Evolutionary conservation across 345 rosid species (phyloP).

Genomic region (Psidium friedrichsthalianum): DNA sequence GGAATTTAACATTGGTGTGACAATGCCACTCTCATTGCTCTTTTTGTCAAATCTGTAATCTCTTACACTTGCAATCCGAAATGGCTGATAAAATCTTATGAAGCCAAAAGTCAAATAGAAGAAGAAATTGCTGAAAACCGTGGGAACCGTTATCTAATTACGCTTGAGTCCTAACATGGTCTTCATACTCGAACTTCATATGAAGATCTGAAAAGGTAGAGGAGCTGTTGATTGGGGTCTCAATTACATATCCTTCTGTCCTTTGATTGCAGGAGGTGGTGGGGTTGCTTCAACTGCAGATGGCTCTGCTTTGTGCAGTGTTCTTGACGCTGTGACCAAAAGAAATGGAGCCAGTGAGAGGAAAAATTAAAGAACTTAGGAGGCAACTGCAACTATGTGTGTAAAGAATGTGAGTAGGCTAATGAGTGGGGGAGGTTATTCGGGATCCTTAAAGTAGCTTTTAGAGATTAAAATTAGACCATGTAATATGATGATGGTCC

Average conservation of each 20-base stretch:
- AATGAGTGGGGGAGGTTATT: not conserved
- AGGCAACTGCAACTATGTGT: not conserved
- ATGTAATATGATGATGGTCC: not conserved
- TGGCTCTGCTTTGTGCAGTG: slow-evolving; percentile 9
- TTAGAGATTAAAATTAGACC: slow-evolving; percentile 9
- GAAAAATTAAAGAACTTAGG: not conserved
- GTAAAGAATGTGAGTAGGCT: slow-evolving; percentile 3
- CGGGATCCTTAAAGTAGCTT: slow-evolving; percentile 20
- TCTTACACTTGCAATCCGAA: not conserved
- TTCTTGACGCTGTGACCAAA: slow-evolving; percentile 11
- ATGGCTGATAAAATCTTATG: not conserved
- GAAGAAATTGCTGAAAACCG: not conserved
- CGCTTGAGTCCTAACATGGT: not conserved
- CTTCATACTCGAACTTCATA: not conserved
- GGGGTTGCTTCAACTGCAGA: slow-evolving; percentile 18
- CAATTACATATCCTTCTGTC: not conserved
- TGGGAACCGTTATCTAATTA: not conserved
- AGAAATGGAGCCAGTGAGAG: not conserved
- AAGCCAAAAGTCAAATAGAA: not conserved
- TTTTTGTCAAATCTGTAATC: not conserved
- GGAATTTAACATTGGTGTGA: not conserved
- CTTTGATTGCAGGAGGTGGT: slow-evolving; percentile 26
- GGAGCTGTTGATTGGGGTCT: not conserved
- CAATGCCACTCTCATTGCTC: not conserved
- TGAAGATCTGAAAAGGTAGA: not conserved